These are phyloP conservation scores for Phaseolus coccineus DNA, from an alignment of 331 rosid species.

Conservation along the genomic window DNA sequence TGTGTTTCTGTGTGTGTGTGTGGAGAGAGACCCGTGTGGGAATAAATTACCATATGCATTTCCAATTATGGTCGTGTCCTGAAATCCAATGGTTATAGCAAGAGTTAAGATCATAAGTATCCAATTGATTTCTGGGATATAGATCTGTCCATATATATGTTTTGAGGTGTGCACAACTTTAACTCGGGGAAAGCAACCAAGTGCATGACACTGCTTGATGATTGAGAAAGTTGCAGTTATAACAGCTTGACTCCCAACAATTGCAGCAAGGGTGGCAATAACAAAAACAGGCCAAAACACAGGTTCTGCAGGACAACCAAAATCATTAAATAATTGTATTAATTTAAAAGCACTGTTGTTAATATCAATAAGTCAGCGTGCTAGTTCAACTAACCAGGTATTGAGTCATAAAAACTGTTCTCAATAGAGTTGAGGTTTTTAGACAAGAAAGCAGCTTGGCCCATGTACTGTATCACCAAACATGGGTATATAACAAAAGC, in stretches of 20 bases:
- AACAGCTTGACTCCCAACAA: slow-evolving; percentile 97
- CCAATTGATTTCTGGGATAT: slow-evolving; percentile 98
- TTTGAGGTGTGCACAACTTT: slow-evolving; percentile 94
- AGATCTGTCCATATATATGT: slow-evolving; percentile 87
- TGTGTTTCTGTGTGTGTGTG: neutral
- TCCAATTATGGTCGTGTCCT: slow-evolving; percentile 81
- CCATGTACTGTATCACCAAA: slow-evolving; percentile 94
- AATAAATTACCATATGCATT: slow-evolving; percentile 79
- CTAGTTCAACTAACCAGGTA: slow-evolving; percentile 66
- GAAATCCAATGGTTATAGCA: slow-evolving; percentile 88
- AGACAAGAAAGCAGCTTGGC: slow-evolving; percentile 94
- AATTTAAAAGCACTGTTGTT: slow-evolving; percentile 41
- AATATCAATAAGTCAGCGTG: slow-evolving; percentile 19
- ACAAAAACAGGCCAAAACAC: slow-evolving; percentile 94
- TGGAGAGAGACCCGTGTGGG: slow-evolving; percentile 54
- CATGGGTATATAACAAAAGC: slow-evolving; percentile 81
- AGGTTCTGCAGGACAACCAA: slow-evolving; percentile 55
- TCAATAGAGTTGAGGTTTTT: slow-evolving; percentile 55
- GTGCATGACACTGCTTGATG: slow-evolving; percentile 91
- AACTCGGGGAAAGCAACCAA: slow-evolving; percentile 95
- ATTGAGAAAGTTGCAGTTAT: slow-evolving; percentile 96
- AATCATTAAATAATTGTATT: slow-evolving; percentile 38
- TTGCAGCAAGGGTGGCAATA: slow-evolving; percentile 82
- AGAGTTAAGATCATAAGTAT: slow-evolving; percentile 90
- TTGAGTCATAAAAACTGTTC: slow-evolving; percentile 76